Conservation (phyloP, 164 flowering plant genomes). For the Macadamia integrifolia region DNA sequence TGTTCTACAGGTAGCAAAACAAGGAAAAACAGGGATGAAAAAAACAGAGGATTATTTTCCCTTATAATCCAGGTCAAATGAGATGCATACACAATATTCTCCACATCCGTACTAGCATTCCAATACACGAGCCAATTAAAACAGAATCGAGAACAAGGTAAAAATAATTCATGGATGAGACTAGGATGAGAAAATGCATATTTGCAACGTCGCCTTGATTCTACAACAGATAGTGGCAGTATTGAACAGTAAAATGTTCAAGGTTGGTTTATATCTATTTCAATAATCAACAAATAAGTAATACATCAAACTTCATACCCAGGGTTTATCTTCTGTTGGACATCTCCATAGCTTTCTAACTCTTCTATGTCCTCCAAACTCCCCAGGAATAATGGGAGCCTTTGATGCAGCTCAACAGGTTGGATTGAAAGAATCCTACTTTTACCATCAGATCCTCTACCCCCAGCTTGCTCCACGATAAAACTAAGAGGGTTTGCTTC, state of each 20-base stretch:
- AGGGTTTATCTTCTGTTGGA: slow-evolving; percentile 91
- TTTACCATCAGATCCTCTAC: slow-evolving; percentile 89
- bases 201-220: background rate
- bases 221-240: background rate
- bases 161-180: no score
- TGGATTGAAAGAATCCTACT: slow-evolving; percentile 69
- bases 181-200: background rate
- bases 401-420: slow-evolving; percentile 81
- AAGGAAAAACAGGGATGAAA: no score
- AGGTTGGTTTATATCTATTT: background rate
- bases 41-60: no score
- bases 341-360: slow-evolving; percentile 80
- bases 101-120: no score
- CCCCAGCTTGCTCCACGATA: slow-evolving; percentile 91
- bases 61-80: no score
- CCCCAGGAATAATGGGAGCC: slow-evolving; percentile 87
- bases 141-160: no score
- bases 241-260: background rate
- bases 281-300: background rate
- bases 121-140: no score
- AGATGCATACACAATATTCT: no score
- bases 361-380: slow-evolving; percentile 85
- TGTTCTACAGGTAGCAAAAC: no score
- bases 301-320: slow-evolving; percentile 72
- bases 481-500: slow-evolving; percentile 95